A percentile compares a stretch with the other conserved stretches of the same genome.
phyloP scores from a whole-genome alignment of 164 flowering plant genomes.

The Piper longum region DNA sequence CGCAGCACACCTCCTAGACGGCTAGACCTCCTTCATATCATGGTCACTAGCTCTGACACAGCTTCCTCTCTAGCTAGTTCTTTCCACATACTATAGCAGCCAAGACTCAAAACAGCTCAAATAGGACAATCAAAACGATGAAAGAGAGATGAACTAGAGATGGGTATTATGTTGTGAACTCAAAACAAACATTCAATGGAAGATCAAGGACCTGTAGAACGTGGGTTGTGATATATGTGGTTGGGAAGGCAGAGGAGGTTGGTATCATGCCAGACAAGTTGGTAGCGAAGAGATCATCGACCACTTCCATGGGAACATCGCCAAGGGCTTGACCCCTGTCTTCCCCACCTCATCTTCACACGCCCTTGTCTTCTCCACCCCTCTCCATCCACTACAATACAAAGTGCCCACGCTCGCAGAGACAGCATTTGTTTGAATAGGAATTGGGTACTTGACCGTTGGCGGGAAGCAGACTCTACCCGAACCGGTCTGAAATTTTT shows the following conservation, averaged over 20 bases:
- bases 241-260: not conserved
- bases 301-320: slow-evolving; percentile 1
- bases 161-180: too few relatives aligned
- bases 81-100: not conserved
- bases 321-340: slow-evolving; percentile 1
- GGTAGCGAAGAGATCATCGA: not conserved
- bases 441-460: too few relatives aligned
- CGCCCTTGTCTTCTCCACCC: not conserved
- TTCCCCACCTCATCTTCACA: not conserved
- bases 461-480: too few relatives aligned
- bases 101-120: not conserved
- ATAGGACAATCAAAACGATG: slow-evolving; percentile 1
- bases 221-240: not conserved
- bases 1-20: too few relatives aligned
- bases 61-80: slow-evolving; percentile 1
- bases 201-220: too few relatives aligned
- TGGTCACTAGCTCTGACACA: not conserved
- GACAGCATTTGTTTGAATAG: too few relatives aligned
- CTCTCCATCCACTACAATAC: too few relatives aligned
- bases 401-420: too few relatives aligned
- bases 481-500: too few relatives aligned
- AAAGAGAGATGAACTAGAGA: not conserved
- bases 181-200: too few relatives aligned
- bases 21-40: not conserved
- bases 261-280: not conserved